Evolutionary conservation across 2,329 filamentous ascomycete species (phyloP).

Genomic region (Xylaria sp.): DNA sequence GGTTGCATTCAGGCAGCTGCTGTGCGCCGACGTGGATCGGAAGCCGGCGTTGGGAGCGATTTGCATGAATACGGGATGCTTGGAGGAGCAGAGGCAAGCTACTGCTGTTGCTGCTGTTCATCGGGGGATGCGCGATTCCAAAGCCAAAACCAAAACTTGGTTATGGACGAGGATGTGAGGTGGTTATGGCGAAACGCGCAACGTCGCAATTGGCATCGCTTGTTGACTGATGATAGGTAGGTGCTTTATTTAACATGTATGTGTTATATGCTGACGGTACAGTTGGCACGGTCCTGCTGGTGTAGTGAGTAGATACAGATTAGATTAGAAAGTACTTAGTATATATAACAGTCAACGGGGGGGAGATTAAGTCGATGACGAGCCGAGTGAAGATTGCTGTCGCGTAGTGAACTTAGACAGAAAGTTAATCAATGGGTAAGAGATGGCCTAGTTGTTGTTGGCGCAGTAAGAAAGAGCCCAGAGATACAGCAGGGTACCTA

Average conservation of each 20-base stretch:
- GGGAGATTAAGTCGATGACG: neutral
- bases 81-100: constrained; percentile 1
- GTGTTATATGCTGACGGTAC: neutral
- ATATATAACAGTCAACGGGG: neutral
- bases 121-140: neutral
- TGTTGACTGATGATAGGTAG: neutral
- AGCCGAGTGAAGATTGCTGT: neutral
- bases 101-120: constrained; percentile 13
- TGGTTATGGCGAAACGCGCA: constrained; percentile 17
- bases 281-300: neutral
- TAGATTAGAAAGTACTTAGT: too few species aligned
- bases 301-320: neutral
- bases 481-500: too few species aligned
- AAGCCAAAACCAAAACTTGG: too few species aligned
- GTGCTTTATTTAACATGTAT: neutral
- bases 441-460: neutral
- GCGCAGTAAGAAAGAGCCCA: constrained; percentile 1
- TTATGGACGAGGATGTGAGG: neutral
- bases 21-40: constrained; percentile 18
- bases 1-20: constrained; percentile 84
- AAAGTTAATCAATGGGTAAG: too few species aligned
- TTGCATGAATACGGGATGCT: constrained; percentile 10
- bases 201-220: constrained; percentile 23
- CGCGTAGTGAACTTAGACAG: neutral
- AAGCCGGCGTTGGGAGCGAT: neutral